Evolutionary conservation across 192 early-diverging fungal species (phyloP).

Genomic region (Coemansia sp.): DNA sequence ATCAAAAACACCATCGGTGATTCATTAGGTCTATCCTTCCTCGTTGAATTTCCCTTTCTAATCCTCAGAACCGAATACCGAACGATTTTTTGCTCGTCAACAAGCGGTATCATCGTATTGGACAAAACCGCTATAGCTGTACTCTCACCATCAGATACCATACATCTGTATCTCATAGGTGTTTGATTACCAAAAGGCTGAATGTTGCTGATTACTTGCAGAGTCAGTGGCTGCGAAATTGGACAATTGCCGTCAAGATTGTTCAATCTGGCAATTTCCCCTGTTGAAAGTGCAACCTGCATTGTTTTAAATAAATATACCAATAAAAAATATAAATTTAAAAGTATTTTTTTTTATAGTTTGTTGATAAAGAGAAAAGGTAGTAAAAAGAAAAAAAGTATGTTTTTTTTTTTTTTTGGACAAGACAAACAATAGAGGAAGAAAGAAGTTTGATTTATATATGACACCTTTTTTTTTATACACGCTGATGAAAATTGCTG

Average conservation of each 20-base stretch:
- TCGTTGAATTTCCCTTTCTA: constrained; percentile 31
- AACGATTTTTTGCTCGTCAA: constrained; percentile 31
- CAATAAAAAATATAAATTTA: too few relatives aligned
- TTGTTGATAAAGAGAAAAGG: too few relatives aligned
- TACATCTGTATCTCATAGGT: constrained; percentile 39
- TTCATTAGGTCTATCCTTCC: constrained; percentile 28
- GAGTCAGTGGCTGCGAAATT: constrained; percentile 18
- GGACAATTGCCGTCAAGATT: constrained; percentile 13
- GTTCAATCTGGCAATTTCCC: constrained; percentile 40
- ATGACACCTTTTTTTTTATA: neutral
- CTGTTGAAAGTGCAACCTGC: constrained; percentile 27
- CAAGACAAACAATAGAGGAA: neutral
- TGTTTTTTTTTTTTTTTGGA: neutral
- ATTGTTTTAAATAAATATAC: neutral
- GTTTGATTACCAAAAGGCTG: constrained; percentile 37
- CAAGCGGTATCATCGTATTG: constrained; percentile 28
- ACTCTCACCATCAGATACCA: constrained; percentile 49
- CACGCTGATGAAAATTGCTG: neutral
- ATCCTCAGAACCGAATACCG: constrained; percentile 40
- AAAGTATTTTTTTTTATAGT: too few relatives aligned
- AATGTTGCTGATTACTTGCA: constrained; percentile 43
- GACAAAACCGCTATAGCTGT: constrained; percentile 43
- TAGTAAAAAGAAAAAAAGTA: constrained; percentile 9
- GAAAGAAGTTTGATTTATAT: neutral
- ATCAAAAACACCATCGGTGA: constrained; percentile 33